Conservation (phyloP, 768 basidiomycete genomes). For the Dentipellis sp. region DNA sequence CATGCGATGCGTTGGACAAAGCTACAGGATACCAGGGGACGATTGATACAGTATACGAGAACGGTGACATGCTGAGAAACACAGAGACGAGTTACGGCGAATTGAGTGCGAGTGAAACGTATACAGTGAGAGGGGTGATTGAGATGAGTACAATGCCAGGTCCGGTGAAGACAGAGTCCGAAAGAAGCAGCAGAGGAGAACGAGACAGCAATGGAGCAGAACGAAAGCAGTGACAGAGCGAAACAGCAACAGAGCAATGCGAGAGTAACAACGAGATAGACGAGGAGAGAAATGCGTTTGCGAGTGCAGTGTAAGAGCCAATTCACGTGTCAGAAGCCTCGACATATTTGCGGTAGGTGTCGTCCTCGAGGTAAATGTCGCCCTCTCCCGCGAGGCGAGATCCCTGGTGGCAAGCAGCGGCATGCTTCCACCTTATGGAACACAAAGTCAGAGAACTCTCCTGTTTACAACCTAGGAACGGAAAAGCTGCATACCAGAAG, state of each 20-base stretch:
- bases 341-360: neutral
- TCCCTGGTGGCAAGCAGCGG: constrained; percentile 63
- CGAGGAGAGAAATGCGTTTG: neutral
- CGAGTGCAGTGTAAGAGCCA: neutral
- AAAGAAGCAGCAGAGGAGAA: neutral
- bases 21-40: neutral
- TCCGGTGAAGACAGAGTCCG: neutral
- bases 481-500: constrained; percentile 49
- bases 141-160: neutral
- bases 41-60: no score
- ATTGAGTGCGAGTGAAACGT: no score
- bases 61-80: no score
- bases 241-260: neutral
- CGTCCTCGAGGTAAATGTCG: constrained; percentile 48
- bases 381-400: constrained; percentile 45
- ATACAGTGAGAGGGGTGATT: neutral
- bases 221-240: neutral
- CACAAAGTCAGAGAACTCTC: neutral
- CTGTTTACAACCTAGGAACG: no score
- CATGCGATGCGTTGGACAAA: neutral
- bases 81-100: no score
- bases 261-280: neutral
- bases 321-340: neutral
- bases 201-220: neutral
- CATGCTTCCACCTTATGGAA: constrained; percentile 71